Evolutionary conservation across 345 rosid genomes (phyloP), one percentile per base, ranked within the genome.

Genomic region (Syzygium aromaticum): DNA sequence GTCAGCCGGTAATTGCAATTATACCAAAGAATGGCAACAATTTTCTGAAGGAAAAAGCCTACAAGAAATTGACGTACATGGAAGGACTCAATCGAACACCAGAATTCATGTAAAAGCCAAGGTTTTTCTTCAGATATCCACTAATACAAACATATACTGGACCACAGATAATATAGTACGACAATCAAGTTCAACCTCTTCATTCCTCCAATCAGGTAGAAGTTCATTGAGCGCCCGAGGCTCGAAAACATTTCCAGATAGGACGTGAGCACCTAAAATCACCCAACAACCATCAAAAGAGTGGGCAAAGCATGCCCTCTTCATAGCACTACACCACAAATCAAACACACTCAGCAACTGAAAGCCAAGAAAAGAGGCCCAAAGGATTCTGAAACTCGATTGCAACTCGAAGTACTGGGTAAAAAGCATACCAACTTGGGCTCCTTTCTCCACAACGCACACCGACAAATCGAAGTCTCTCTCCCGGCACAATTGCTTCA

Each of bases 371-470:
- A 0, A 38, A 30, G 46, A 84, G 46, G 52, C 86, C 59, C 59
- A 33, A 38, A 73, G 82, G 82, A 73, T 73, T 73, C 59, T 9
- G 86, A 84, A 84, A 54, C 59, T 84, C 38, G 57, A 49, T 54
- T 49, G 8, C 54, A 52, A 52, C 16, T 51, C 54, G 33, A 52
- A 82, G 28, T 3, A 38, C 56, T 53, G 46, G 61, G n/a, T 3
- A 54, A 54, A 54, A 57, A 57, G 80, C 95, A 14, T 90, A 94
- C 98, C 99, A 2, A 97, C 94, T 96, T 96, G 97, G 51, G 98
- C 94, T 84, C 96, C 99, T 94, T 97, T 97, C 92, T 97, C 99
- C 87, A 97, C 98, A 51, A 97, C 95, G 89, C 98, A 97, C 25
- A 97, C 98, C 0, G 99, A 96, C n/a, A 97, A 90, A 93, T 95